A percentile compares a stretch with the other conserved stretches of the same genome.
phyloP scores from a whole-genome alignment of 2,329 filamentous ascomycete genomes.

The Teratosphaeria pseudoeucalypti region DNA sequence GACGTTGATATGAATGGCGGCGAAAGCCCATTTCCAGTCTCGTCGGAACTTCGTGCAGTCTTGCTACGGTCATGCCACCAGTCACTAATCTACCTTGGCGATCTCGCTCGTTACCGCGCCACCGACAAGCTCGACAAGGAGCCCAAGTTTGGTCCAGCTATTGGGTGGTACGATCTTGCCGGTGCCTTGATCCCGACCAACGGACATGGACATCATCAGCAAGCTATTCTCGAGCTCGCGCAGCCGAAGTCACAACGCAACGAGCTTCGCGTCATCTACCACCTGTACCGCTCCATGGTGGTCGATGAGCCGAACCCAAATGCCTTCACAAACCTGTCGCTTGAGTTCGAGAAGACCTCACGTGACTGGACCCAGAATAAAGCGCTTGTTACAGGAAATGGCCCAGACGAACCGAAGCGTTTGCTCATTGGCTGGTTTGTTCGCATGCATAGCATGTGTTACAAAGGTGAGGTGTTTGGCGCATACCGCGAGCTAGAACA shows the following conservation, averaged over 20 bases:
- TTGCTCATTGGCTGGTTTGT: conserved; percentile 73
- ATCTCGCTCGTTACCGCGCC: conserved; percentile 77
- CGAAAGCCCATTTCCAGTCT: conserved; percentile 15
- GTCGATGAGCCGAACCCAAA: conserved; percentile 64
- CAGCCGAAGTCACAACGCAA: conserved; percentile 45
- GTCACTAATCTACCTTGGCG: conserved; percentile 76
- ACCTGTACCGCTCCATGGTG: conserved; percentile 74
- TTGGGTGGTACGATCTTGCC: conserved; percentile 77
- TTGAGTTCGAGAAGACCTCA: conserved; percentile 62
- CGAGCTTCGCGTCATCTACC: conserved; percentile 76
- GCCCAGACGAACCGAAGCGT: conserved; percentile 46
- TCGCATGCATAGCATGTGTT: conserved; percentile 74
- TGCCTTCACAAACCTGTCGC: conserved; percentile 64
- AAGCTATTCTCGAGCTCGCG: conserved; percentile 73
- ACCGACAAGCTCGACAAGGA: conserved; percentile 61
- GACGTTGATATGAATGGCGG: conserved; percentile 6
- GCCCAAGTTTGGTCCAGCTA: conserved; percentile 66
- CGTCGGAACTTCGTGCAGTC: conserved; percentile 41
- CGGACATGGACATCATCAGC: conserved; percentile 79
- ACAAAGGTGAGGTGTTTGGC: conserved; percentile 62
- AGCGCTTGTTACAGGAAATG: conserved; percentile 33
- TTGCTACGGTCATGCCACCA: conserved; percentile 69
- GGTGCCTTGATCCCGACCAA: conserved; percentile 66
- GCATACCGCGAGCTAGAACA: conserved; percentile 73
- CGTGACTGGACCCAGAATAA: conserved; percentile 47